phyloP scores from a whole-genome alignment of 371 early-diverging fungal species.

The Saksenaea vasiformis region DNA sequence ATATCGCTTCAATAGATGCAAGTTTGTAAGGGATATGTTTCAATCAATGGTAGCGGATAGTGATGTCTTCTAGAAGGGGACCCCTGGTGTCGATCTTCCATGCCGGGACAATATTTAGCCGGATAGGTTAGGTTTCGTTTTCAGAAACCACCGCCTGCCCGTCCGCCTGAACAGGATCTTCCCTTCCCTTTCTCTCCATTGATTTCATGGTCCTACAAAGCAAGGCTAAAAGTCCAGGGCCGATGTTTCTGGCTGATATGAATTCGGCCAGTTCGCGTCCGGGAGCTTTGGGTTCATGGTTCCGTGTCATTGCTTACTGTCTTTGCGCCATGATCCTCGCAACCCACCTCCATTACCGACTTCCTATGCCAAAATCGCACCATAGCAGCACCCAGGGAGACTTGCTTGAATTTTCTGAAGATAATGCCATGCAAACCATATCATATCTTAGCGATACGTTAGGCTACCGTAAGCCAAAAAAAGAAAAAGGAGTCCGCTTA shows the following conservation, averaged over 20 bases:
- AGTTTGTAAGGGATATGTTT: too few species aligned
- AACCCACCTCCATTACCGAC: constrained; percentile 38
- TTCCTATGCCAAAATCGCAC: constrained; percentile 45
- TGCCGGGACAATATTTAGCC: too few species aligned
- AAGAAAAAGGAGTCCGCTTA: too few species aligned
- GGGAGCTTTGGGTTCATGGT: constrained; percentile 11
- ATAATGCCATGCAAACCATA: constrained; percentile 52
- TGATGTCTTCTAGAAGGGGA: too few species aligned
- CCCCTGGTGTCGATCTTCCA: too few species aligned
- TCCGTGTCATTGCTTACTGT: constrained; percentile 20
- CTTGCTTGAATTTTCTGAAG: constrained; percentile 55
- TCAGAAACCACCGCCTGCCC: too few species aligned
- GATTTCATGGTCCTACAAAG: not conserved
- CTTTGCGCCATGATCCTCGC: constrained; percentile 30
- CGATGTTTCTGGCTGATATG: not conserved
- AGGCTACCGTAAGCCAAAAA: constrained; percentile 56
- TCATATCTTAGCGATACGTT: constrained; percentile 53
- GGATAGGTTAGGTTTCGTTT: too few species aligned
- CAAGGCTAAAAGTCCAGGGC: not conserved
- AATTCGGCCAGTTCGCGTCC: not conserved
- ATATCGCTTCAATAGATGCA: too few species aligned
- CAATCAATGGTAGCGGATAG: too few species aligned
- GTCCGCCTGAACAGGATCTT: too few species aligned
- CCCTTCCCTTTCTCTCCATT: not conserved
- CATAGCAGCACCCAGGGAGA: constrained; percentile 35